Base-by-base conservation (phyloP, 805 yeast species). In the Pichia eremophila region DNA sequence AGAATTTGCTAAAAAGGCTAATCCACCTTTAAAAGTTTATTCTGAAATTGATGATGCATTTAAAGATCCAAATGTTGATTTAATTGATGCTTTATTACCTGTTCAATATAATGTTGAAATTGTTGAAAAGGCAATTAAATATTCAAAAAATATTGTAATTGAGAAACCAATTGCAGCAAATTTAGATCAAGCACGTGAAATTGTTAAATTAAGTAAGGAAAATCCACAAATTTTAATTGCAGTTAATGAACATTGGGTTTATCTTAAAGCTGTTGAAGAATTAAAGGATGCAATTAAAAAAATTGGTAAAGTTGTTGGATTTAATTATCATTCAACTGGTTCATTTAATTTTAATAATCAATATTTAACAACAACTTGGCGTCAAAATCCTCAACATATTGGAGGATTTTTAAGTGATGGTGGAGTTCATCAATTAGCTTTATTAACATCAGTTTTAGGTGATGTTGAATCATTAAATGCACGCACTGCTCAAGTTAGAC, bases 161-260 rank as follows among this genome's bases (percentile, higher is more conserved):
- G 98, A 91, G 64, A 91, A 91, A 68, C 98, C 98, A 54, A 81
- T 91, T 61, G 93, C 97, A 34, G 95, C 95, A 38, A 81, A 76
- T 51, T 64, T 91, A 57, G 76, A 71, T 11, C 95, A 88, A 62
- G 97, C 96, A 22, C 73, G 71, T 51, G 82, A 85, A 64, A 78
- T 91, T 48, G 96, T 90, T 39, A 64, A 78, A 51, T 60, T 91
- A 41, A 70, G 89, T 40, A 73, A 73, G 43, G 58, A 71, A 9
- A 70, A 90, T 17, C 78, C 78, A 29, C 56, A 63, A 4, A 58
- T 86, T 27, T 90, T 93, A 18, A 77, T 90, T 45, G 74, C 79
- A 47, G 73, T 91, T 45, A 81, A 85, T 59, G 98, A 91, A 67
- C 90, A 91, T 67, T 91, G 95, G 89, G 71, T 81, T 44, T 89